Conservation (phyloP, 208 protist species). For the Leishmania major region DNA sequence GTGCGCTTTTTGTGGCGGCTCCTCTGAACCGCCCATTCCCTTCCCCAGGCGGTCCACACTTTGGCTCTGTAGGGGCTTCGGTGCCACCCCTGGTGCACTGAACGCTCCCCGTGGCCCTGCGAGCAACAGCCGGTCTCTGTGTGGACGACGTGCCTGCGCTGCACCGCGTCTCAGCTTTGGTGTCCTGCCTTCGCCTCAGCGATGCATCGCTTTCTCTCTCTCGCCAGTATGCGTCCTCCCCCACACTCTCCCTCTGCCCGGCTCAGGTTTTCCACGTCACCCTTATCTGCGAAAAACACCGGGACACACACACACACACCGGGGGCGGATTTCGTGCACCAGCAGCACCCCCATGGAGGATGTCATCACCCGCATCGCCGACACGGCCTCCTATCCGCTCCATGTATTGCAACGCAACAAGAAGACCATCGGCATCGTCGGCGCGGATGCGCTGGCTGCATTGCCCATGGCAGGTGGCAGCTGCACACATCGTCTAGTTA, state of each 20-base stretch:
- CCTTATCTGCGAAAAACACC: neutral
- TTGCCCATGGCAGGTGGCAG: slow-evolving; percentile 14
- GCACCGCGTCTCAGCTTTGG: neutral
- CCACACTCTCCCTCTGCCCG: neutral
- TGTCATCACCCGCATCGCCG: neutral
- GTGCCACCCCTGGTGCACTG: neutral
- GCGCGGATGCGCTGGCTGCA: slow-evolving; percentile 8
- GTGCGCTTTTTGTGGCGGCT: neutral
- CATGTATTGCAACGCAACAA: slow-evolving; percentile 5
- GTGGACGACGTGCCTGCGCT: neutral
- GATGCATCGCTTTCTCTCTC: neutral
- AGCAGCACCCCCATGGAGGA: neutral
- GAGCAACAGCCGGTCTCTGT: no score
- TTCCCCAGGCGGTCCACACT: neutral
- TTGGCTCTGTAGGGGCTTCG: no score
- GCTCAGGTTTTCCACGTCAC: neutral
- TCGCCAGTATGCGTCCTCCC: neutral
- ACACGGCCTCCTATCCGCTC: neutral
- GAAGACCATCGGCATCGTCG: slow-evolving; percentile 13
- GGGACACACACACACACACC: neutral
- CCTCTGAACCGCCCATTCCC: neutral
- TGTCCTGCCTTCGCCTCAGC: neutral
- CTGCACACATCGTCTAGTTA: slow-evolving; percentile 5
- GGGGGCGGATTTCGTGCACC: neutral
- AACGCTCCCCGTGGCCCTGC: neutral